Evolutionary conservation across 768 basidiomycete species (phyloP).

Genomic region (Daedaleopsis sinensis): DNA sequence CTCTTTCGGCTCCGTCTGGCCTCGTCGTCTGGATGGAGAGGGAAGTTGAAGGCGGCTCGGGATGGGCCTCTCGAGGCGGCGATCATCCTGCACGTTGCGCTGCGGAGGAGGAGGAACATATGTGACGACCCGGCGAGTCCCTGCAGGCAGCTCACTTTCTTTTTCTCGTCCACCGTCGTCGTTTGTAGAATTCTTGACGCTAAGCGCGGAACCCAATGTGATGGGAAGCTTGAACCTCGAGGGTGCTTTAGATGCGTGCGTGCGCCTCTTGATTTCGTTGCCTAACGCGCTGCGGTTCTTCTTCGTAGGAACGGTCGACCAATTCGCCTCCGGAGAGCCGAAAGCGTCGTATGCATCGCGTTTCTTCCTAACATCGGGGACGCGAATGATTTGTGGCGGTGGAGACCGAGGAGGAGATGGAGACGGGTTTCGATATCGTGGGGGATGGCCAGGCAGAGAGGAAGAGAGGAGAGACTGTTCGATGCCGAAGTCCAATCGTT

Average conservation of each 20-base stretch:
- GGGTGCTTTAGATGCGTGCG: neutral
- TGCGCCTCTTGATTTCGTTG: neutral
- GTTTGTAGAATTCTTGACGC: too few species aligned
- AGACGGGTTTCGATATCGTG: neutral
- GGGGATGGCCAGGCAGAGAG: neutral
- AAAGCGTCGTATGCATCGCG: constrained; percentile 28
- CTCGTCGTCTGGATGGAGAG: neutral
- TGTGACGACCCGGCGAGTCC: neutral
- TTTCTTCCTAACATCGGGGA: constrained; percentile 3
- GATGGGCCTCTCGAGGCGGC: neutral
- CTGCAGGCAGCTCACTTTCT: neutral
- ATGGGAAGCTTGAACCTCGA: constrained; percentile 8
- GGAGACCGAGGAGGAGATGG: neutral
- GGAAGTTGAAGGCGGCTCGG: neutral
- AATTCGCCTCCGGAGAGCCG: constrained; percentile 26
- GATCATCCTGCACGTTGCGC: neutral
- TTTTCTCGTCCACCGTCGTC: neutral
- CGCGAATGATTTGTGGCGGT: neutral
- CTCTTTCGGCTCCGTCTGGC: neutral
- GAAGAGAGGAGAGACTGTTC: neutral
- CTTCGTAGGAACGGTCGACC: constrained; percentile 26
- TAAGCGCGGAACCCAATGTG: neutral
- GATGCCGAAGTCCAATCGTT: neutral
- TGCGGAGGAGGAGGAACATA: constrained; percentile 14
- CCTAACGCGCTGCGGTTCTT: neutral